Base-by-base conservation (phyloP, 2,329 filamentous ascomycete species). In the Dothideomycetes sp. region DNA sequence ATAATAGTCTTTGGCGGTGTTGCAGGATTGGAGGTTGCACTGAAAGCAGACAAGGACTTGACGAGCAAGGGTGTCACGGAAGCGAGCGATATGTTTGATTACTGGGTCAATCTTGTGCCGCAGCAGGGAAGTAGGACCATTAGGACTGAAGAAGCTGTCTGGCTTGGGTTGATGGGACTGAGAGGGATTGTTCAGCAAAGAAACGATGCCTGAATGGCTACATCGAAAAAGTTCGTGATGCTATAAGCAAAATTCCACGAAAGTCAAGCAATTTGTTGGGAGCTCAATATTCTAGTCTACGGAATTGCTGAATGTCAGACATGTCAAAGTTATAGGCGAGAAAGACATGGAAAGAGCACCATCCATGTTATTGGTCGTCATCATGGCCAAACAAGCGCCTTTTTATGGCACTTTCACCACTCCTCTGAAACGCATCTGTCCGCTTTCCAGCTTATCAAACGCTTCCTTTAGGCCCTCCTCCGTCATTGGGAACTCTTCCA, bases 121-220 rank as follows among this genome's bases (percentile, higher is more conserved):
- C 76, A 77, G 1, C 86, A 93, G 58, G 85, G 84, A 1, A 89
- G 83, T 56, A 69, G 85, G 51, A 86, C 79, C 1, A 89, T 94
- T 45, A 67, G 83, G 45, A 91, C 85, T 0, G 85, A 93, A 51
- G 86, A 94, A 62, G 84, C 85, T 1, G 62, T 93, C 14, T 84
- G 82, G 63, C 75, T 91, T 54, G 84, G 79, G 0, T 58, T 93
- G 55, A 80, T 79, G 52, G 75, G 76, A 2, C 54, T 91, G 54
- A 73, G 78, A 53, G 68, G 43, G 10, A 34, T 56, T 2, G 48
- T 59, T n/a, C 52, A 53, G 35, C 42, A 42, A 17, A 51, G 56
- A 30, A 32, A 36, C 14, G 32, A 40, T 19, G 22, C 37, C n/a
- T n/a, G n/a, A n/a, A n/a, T n/a, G n/a, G n/a, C n/a, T n/a, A n/a